phyloP scores from a whole-genome alignment of 352 stramenopile genomes.

The Blastocystis sp. region DNA sequence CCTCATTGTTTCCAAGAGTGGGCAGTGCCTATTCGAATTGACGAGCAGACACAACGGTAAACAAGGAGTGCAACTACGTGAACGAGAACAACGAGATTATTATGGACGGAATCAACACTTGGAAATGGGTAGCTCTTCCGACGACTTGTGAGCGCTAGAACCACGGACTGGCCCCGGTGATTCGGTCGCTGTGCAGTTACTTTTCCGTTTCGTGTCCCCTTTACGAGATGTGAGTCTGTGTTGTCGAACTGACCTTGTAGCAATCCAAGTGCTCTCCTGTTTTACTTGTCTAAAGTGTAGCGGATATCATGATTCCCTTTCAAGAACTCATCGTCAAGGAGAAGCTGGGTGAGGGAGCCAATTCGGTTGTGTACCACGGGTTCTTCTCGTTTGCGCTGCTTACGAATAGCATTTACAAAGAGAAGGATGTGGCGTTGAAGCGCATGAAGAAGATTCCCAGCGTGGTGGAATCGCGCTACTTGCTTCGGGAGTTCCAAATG shows the following conservation, averaged over 20 bases:
- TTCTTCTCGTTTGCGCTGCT: neutral
- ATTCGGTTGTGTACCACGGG: constrained; percentile 38
- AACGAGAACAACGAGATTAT: constrained; percentile 46
- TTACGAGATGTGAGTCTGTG: constrained; percentile 36
- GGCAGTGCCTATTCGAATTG: too few relatives aligned
- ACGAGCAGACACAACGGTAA: constrained; percentile 54
- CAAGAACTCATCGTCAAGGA: constrained; percentile 23
- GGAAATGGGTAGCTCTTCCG: constrained; percentile 4
- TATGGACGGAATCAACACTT: constrained; percentile 18
- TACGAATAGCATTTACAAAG: constrained; percentile 29
- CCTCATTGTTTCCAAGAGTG: constrained; percentile 52
- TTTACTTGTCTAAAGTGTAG: neutral
- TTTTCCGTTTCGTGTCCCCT: constrained; percentile 20
- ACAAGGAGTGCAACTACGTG: constrained; percentile 40
- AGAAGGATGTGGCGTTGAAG: constrained; percentile 20
- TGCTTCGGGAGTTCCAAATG: constrained; percentile 55
- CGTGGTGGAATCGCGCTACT: constrained; percentile 36
- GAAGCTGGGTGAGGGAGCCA: constrained; percentile 37
- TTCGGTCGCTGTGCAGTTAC: constrained; percentile 31
- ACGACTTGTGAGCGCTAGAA: neutral
- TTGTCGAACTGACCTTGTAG: neutral
- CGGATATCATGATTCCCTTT: constrained; percentile 56
- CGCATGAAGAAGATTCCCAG: constrained; percentile 63
- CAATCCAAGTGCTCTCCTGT: constrained; percentile 8
- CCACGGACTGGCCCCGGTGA: constrained; percentile 20